Percentiles rank a stretch among this genome's conserved stretches.
Conservation (phyloP, 768 basidiomycete genomes). For the Suillus sp. region DNA sequence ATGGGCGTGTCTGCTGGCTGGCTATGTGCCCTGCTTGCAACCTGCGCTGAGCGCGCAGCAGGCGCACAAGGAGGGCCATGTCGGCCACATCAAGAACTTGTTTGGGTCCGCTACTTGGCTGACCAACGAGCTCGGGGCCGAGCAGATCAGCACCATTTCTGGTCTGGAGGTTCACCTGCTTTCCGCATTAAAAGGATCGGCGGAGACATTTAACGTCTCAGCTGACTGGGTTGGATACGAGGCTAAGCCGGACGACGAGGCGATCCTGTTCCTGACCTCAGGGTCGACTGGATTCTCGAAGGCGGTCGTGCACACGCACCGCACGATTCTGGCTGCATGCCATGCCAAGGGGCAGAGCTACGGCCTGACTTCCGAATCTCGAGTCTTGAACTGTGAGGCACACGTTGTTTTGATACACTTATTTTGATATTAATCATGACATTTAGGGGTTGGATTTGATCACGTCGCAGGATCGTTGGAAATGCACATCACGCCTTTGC, state of each 20-base stretch:
- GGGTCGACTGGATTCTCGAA: constrained; percentile 49
- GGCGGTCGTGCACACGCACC: constrained; percentile 42
- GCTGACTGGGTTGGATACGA: constrained; percentile 24
- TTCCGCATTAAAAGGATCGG: constrained; percentile 23
- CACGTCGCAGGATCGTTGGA: constrained; percentile 48
- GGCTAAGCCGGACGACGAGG: constrained; percentile 31
- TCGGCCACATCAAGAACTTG: constrained; percentile 31
- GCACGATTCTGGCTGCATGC: constrained; percentile 38
- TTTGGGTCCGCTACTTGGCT: constrained; percentile 35
- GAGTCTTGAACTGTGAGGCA: constrained; percentile 43
- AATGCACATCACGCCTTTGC: constrained; percentile 40
- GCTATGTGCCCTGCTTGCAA: constrained; percentile 34
- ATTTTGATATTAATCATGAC: not conserved
- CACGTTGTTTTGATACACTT: not conserved
- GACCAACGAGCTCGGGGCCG: constrained; percentile 30
- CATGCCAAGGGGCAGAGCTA: constrained; percentile 38
- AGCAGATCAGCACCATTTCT: constrained; percentile 26
- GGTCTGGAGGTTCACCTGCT: constrained; percentile 29
- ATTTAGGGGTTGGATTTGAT: constrained; percentile 45
- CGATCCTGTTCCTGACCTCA: constrained; percentile 41
- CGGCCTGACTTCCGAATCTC: constrained; percentile 35
- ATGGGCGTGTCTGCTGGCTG: constrained; percentile 35
- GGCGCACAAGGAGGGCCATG: constrained; percentile 32
- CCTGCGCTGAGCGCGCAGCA: constrained; percentile 36
- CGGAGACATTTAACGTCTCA: constrained; percentile 7